These are phyloP conservation scores for Saccharomyces eubayanus DNA, from an alignment of 805 yeast species.

Conservation along the genomic window DNA sequence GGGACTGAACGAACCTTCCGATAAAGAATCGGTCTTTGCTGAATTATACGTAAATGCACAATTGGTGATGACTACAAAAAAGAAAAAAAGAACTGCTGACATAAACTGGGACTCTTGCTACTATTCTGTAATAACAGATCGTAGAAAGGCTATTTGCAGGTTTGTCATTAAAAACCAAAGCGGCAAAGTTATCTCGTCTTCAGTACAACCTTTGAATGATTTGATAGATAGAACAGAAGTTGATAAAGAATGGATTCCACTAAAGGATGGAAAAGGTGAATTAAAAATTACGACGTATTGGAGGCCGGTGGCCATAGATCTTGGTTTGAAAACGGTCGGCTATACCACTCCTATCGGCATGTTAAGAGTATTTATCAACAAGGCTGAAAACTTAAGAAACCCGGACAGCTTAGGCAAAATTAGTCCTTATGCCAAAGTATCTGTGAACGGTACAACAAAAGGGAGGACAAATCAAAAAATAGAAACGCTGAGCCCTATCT, in stretches of 20 bases:
- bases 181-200: constrained; percentile 48
- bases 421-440: constrained; percentile 76
- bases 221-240: constrained; percentile 69
- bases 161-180: constrained; percentile 55
- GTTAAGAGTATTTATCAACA: constrained; percentile 57
- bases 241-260: constrained; percentile 67
- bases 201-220: constrained; percentile 46
- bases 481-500: constrained; percentile 64
- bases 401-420: constrained; percentile 75
- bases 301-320: constrained; percentile 69
- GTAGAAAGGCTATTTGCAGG: constrained; percentile 55
- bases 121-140: constrained; percentile 61
- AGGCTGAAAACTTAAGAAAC: constrained; percentile 65
- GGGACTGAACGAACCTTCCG: constrained; percentile 32
- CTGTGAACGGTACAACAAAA: constrained; percentile 62
- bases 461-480: constrained; percentile 63
- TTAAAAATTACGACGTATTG: constrained; percentile 57
- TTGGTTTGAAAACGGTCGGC: constrained; percentile 58
- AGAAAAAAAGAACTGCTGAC: constrained; percentile 42
- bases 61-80: constrained; percentile 43
- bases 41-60: constrained; percentile 62
- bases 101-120: constrained; percentile 58
- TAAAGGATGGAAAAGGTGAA: constrained; percentile 61
- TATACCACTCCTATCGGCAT: constrained; percentile 88
- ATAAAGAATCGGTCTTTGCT: constrained; percentile 53